Percentiles rank a stretch among this genome's conserved stretches.
Evolutionary conservation across 208 protist species (phyloP).

Genomic region (Acanthamoeba lenticulata): DNA sequence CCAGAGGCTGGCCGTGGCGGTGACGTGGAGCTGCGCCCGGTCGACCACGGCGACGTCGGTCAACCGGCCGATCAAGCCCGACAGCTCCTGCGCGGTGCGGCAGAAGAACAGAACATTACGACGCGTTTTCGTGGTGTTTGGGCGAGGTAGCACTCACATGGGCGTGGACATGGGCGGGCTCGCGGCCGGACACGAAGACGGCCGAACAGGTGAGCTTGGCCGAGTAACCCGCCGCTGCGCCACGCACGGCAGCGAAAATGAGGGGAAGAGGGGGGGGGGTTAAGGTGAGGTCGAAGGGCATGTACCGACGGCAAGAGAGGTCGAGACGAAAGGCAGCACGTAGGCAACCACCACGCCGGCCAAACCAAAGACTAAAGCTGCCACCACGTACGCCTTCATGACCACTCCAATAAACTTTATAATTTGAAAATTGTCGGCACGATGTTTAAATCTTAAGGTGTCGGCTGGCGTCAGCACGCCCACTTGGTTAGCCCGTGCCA

Average conservation of each 20-base stretch:
- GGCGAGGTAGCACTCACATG: background rate
- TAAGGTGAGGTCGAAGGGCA: background rate
- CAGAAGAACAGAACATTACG: background rate
- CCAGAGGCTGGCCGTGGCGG: background rate
- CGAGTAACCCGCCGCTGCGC: background rate
- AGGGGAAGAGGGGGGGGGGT: no score
- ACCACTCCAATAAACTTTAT: no score
- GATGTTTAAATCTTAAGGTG: no score
- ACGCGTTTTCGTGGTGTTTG: no score
- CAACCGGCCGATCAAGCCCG: background rate
- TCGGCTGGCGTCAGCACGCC: no score
- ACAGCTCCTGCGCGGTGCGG: background rate
- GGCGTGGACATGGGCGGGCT: background rate
- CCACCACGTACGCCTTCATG: background rate
- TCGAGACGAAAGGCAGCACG: background rate
- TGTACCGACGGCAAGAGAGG: background rate
- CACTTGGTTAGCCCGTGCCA: background rate
- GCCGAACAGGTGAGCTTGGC: constrained; percentile 1
- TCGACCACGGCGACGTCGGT: background rate
- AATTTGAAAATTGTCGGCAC: no score
- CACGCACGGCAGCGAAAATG: no score
- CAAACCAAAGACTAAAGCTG: background rate
- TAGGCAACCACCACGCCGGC: background rate
- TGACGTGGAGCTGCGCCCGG: background rate
- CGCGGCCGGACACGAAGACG: background rate